A percentile compares a stretch with the other conserved stretches of the same genome.
Evolutionary conservation across 2,329 filamentous ascomycete species (phyloP).

Genomic region (Fonsecaea monophora): DNA sequence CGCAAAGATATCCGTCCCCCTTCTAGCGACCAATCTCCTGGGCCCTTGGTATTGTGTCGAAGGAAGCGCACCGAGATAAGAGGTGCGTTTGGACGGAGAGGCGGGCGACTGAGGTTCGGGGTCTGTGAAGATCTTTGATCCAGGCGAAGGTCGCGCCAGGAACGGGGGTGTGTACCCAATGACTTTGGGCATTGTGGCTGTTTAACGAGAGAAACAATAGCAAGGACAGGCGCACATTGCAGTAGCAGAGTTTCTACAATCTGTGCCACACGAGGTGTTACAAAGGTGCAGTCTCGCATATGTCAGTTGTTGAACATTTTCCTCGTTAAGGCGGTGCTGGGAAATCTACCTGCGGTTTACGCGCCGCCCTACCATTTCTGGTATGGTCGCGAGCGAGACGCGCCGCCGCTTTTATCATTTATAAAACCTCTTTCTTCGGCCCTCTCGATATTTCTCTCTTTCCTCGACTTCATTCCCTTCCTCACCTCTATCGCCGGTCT

Average conservation of each 20-base stretch:
- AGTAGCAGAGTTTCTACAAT: not conserved
- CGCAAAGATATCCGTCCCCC: constrained; percentile 87
- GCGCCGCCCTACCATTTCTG: too few relatives aligned
- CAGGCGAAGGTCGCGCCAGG: constrained; percentile 79
- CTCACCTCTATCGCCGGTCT: too few relatives aligned
- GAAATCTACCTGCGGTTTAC: too few relatives aligned
- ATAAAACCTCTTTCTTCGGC: too few relatives aligned
- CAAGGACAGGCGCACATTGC: not conserved
- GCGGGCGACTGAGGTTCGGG: constrained; percentile 52
- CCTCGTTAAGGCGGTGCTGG: too few relatives aligned
- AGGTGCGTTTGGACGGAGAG: constrained; percentile 44
- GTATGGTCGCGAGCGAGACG: too few relatives aligned
- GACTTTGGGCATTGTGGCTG: constrained; percentile 76
- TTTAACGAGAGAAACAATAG: too few relatives aligned
- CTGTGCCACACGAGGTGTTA: not conserved
- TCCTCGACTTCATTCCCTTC: too few relatives aligned
- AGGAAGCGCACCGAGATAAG: constrained; percentile 43
- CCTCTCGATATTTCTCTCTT: too few relatives aligned
- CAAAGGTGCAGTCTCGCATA: not conserved
- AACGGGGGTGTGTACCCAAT: constrained; percentile 85
- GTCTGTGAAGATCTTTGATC: constrained; percentile 76
- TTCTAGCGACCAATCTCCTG: constrained; percentile 72
- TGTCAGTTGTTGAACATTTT: not conserved
- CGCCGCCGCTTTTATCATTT: not conserved
- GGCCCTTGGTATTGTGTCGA: constrained; percentile 49